These are phyloP conservation scores for Ceratocystis huliohia DNA, from an alignment of 2,329 filamentous ascomycete species.

Conservation along the genomic window DNA sequence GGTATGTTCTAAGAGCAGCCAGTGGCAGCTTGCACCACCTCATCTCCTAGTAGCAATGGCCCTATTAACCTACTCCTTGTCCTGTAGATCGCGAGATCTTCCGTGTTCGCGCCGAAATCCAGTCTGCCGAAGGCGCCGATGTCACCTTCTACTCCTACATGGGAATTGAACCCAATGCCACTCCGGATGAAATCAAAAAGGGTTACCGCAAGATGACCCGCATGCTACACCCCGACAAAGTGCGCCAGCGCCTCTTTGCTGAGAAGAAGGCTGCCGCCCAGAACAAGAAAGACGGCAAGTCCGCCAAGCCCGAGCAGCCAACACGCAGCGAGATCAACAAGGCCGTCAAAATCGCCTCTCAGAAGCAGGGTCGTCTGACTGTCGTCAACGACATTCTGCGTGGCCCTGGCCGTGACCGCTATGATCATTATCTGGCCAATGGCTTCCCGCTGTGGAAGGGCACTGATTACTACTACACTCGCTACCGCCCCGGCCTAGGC, in stretches of 20 bases:
- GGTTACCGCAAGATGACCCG: slow-evolving; percentile 83
- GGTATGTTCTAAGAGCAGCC: slow-evolving; percentile 37
- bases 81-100: slow-evolving; percentile 88
- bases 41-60: no score
- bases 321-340: slow-evolving; percentile 61
- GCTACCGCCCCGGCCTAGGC: slow-evolving; percentile 81
- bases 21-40: no score
- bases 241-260: slow-evolving; percentile 67
- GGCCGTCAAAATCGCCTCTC: slow-evolving; percentile 67
- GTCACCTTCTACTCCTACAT: slow-evolving; percentile 93
- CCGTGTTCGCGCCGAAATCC: slow-evolving; percentile 78
- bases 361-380: slow-evolving; percentile 71
- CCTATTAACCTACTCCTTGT: not conserved
- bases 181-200: slow-evolving; percentile 80
- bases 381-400: slow-evolving; percentile 78
- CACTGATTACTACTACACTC: slow-evolving; percentile 94
- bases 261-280: slow-evolving; percentile 45
- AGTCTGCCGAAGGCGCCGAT: slow-evolving; percentile 60
- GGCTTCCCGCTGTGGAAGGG: slow-evolving; percentile 96
- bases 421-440: slow-evolving; percentile 86
- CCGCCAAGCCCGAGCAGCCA: slow-evolving; percentile 57
- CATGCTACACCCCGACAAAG: slow-evolving; percentile 87
- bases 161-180: slow-evolving; percentile 58
- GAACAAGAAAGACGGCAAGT: slow-evolving; percentile 29
- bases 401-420: slow-evolving; percentile 67